A percentile compares a stretch with the other conserved stretches of the same genome.
Conservation (phyloP, 768 basidiomycete species). For the Floccularia luteovirens region DNA sequence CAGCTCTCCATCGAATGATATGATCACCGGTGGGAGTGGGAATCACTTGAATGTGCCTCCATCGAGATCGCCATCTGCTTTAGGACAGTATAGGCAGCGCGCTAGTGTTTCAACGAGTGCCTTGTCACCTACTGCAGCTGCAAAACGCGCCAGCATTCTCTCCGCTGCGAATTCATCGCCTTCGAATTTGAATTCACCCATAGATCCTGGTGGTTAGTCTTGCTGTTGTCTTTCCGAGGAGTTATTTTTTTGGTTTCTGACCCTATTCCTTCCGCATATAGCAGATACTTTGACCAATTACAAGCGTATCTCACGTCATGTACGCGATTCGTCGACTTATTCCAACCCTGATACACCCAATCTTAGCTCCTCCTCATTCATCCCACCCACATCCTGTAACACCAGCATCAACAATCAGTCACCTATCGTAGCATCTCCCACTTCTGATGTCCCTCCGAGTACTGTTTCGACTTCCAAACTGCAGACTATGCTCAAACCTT, state of each 20-base stretch:
- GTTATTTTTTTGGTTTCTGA: constrained; percentile 2
- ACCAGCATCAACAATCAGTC: neutral
- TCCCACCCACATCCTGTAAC: neutral
- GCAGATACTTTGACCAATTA: constrained; percentile 7
- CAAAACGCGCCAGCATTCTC: constrained; percentile 38
- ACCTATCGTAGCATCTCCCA: neutral
- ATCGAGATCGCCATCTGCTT: constrained; percentile 25
- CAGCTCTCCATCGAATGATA: neutral
- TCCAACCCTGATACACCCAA: constrained; percentile 12
- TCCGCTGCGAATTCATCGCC: constrained; percentile 17
- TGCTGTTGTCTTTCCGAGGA: neutral
- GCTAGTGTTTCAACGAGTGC: constrained; percentile 58
- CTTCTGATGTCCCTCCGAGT: neutral
- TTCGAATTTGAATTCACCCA: neutral
- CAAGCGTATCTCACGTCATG: constrained; percentile 15
- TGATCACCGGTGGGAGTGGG: constrained; percentile 2
- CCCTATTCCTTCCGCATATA: constrained; percentile 1
- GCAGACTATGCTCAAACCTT: too few species aligned
- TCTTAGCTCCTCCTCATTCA: neutral
- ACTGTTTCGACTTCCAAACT: too few species aligned
- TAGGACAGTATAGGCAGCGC: constrained; percentile 30
- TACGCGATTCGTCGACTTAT: constrained; percentile 17
- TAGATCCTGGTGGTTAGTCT: neutral
- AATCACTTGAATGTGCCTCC: constrained; percentile 8
- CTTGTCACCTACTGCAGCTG: constrained; percentile 40